A percentile compares a stretch with the other conserved stretches of the same genome.
phyloP scores from a whole-genome alignment of 2,329 filamentous ascomycete genomes.

The Fusarium sp. region DNA sequence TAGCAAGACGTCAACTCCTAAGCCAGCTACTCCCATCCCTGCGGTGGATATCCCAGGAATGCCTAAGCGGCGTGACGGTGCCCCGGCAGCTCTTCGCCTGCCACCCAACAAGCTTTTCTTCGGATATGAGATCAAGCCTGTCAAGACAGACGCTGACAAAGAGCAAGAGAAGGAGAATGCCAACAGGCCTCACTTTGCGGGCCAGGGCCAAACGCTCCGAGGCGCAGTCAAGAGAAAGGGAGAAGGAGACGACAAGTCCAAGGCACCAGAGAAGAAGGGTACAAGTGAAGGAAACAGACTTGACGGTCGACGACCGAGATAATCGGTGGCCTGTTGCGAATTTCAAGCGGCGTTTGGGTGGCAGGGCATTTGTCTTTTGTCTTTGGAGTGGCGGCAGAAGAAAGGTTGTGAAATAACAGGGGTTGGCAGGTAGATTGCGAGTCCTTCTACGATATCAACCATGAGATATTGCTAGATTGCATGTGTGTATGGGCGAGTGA shows the following conservation, averaged over 20 bases:
- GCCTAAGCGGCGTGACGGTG: slow-evolving; percentile 68
- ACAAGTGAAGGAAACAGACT: slow-evolving; percentile 55
- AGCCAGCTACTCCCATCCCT: slow-evolving; percentile 74
- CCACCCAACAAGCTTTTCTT: slow-evolving; percentile 95
- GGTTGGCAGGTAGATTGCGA: neutral
- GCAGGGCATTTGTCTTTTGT: slow-evolving; percentile 20
- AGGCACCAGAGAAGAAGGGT: slow-evolving; percentile 58
- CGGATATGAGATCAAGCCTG: slow-evolving; percentile 89
- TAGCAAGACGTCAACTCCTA: slow-evolving; percentile 72
- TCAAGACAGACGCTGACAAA: slow-evolving; percentile 80
- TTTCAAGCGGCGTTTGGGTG: slow-evolving; percentile 40
- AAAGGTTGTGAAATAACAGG: neutral
- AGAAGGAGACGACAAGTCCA: slow-evolving; percentile 58
- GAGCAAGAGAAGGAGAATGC: slow-evolving; percentile 71
- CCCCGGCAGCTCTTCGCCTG: slow-evolving; percentile 85
- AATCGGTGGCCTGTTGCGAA: slow-evolving; percentile 11
- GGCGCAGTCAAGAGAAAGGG: slow-evolving; percentile 76
- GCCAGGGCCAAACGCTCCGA: slow-evolving; percentile 82
- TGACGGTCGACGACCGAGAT: slow-evolving; percentile 53
- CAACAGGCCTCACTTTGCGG: slow-evolving; percentile 78
- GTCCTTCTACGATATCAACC: neutral
- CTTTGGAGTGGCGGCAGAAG: slow-evolving; percentile 1
- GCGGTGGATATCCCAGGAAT: slow-evolving; percentile 41
- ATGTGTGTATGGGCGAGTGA: neutral
- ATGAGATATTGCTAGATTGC: neutral